phyloP scores from a whole-genome alignment of 257 asterid species.

The Pogostemon cablin region DNA sequence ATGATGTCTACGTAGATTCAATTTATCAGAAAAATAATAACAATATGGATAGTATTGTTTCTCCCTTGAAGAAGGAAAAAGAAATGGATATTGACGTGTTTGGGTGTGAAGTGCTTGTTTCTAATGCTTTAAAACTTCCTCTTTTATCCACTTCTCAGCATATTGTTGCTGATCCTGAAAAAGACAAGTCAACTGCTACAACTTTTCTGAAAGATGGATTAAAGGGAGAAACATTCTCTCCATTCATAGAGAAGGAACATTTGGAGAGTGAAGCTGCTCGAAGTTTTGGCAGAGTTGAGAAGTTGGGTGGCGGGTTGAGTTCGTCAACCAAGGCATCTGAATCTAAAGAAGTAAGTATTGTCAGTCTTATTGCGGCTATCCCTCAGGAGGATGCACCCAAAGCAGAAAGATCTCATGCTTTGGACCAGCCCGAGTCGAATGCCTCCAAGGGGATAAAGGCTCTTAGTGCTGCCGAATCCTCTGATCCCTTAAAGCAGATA shows the following conservation, averaged over 20 bases:
- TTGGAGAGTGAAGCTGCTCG: slow-evolving; percentile 43
- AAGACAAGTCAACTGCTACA: slow-evolving; percentile 36
- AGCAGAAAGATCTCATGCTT: slow-evolving; percentile 44
- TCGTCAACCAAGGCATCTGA: slow-evolving; percentile 46
- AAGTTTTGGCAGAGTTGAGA: slow-evolving; percentile 48
- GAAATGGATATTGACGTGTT: slow-evolving; percentile 53
- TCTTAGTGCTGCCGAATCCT: slow-evolving; percentile 36
- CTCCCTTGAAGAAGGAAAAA: slow-evolving; percentile 54
- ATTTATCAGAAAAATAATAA: slow-evolving; percentile 36
- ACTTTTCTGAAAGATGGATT: slow-evolving; percentile 34
- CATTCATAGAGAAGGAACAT: slow-evolving; percentile 47
- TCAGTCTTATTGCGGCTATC: slow-evolving; percentile 38
- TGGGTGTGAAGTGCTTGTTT: slow-evolving; percentile 77
- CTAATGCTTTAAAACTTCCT: slow-evolving; percentile 83
- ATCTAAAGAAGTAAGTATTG: slow-evolving; percentile 46
- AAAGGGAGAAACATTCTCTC: slow-evolving; percentile 41
- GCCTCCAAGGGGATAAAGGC: slow-evolving; percentile 45
- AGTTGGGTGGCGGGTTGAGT: slow-evolving; percentile 46
- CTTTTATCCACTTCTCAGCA: slow-evolving; percentile 57
- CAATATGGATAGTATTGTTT: slow-evolving; percentile 36
- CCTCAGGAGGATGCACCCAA: slow-evolving; percentile 44
- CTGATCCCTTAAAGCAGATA: slow-evolving; percentile 42
- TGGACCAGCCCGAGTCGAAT: slow-evolving; percentile 47
- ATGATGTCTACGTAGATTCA: slow-evolving; percentile 34
- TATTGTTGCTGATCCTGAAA: slow-evolving; percentile 41